Base-by-base conservation (phyloP, 441 rosid species). In the Jatropha multifida region DNA sequence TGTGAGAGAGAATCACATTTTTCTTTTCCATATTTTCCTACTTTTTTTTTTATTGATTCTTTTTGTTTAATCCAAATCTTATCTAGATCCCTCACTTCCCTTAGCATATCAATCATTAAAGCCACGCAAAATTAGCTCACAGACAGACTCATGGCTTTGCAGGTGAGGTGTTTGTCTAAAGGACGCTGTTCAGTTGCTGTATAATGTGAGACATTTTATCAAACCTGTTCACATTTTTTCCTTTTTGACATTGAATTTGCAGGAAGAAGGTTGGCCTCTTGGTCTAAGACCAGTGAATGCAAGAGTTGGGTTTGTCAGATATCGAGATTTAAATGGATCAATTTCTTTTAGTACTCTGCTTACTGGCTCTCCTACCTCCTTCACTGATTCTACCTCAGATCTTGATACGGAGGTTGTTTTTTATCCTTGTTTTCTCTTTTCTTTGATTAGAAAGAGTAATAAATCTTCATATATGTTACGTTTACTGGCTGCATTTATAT, bases 191-290 rank as follows among this genome's bases (percentile, higher is more conserved):
- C 32, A 32, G 32, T 32, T 32, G 32, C 2, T 32, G 32, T 32
- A 32, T 32, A 32, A 32, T 32, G 32, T 32, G 32, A 32, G 32
- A 32, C 32, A 32, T 32, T 32, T 32, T 32, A 32, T 32, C 32
- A 32, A 32, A 58, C 27, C 7, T 20, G 15, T 60, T 7, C 44
- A 17, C 1, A 7, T 41, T 40, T 58, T 27, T 64, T 0, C 32
- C 2, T 32, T 42, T 42, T 15, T 44, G 38, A 12, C 14, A 18
- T 76, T 67, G 41, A 46, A 37, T 72, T 80, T 77, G 32, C 86
- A 92, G 91, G 93, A 89, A 68, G 89, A 86, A 67, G 97, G 96
- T 55, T 93, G 97, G 97, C 96, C 97, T 10, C 87, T 91, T 69
- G 94, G 96, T 60, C 77, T 93, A 38, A 83, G 88, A 63, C 93